Evolutionary conservation across 257 asterid species (phyloP).

Genomic region (Scutellaria baicalensis): DNA sequence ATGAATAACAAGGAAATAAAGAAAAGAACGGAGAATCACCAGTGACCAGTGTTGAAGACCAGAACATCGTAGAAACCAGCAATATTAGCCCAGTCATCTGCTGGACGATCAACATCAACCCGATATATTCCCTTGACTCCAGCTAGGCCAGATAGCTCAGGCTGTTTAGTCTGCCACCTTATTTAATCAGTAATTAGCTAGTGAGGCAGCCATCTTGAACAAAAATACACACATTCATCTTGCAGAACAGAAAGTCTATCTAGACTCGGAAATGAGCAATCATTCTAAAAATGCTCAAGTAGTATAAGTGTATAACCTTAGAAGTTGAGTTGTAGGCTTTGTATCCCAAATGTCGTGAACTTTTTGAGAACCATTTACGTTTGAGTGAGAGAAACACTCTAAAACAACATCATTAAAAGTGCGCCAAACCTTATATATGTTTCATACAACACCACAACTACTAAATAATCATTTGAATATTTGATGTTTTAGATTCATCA

Average conservation of each 20-base stretch:
- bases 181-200: constrained; percentile 50
- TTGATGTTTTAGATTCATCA: background rate
- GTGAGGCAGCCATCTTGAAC: constrained; percentile 41
- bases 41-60: constrained; percentile 92
- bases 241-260: background rate
- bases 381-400: background rate
- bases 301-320: background rate
- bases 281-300: too few relatives aligned
- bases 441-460: background rate
- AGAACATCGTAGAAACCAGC: constrained; percentile 71
- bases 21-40: constrained; percentile 42
- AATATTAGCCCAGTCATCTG: constrained; percentile 73
- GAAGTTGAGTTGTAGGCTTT: background rate
- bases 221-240: constrained; percentile 5
- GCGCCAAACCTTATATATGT: background rate
- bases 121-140: constrained; percentile 61
- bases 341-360: background rate
- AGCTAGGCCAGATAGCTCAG: constrained; percentile 32
- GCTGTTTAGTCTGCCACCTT: constrained; percentile 78
- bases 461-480: background rate
- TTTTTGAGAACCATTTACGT: background rate
- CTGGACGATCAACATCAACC: constrained; percentile 84
- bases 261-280: background rate
- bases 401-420: background rate
- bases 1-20: background rate